phyloP scores from a whole-genome alignment of 1,139 yeast species.

The Candida pseudoviswanathii region DNA sequence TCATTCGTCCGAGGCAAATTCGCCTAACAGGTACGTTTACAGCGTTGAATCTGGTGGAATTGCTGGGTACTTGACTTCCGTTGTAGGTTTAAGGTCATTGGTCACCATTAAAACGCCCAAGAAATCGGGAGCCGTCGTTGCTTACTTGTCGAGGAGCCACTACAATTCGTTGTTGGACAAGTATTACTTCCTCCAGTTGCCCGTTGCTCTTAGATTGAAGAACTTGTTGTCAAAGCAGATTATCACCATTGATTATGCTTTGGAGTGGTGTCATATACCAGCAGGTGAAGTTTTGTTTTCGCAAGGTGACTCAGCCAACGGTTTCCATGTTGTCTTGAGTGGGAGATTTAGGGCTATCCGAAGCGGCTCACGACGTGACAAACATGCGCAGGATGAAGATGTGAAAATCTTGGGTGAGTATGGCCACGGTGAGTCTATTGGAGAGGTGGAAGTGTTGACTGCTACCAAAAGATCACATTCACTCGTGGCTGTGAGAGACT shows the following conservation, averaged over 20 bases:
- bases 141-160: constrained; percentile 64
- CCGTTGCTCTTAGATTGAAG: constrained; percentile 75
- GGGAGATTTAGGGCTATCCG: constrained; percentile 80
- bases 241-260: constrained; percentile 80
- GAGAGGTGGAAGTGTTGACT: constrained; percentile 92
- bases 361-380: constrained; percentile 18
- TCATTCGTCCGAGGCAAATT: constrained; percentile 23
- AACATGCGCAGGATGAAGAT: constrained; percentile 26
- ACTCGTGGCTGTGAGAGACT: constrained; percentile 86
- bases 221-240: constrained; percentile 67
- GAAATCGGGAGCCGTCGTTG: constrained; percentile 62
- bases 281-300: constrained; percentile 81
- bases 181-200: constrained; percentile 72
- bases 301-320: constrained; percentile 89
- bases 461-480: constrained; percentile 75
- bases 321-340: constrained; percentile 86
- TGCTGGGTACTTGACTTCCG: constrained; percentile 83
- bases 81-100: constrained; percentile 79
- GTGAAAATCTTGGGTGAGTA: constrained; percentile 66
- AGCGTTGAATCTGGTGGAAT: constrained; percentile 76
- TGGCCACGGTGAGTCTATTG: constrained; percentile 94
- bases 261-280: constrained; percentile 91
- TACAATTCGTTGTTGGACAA: constrained; percentile 72
- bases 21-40: constrained; percentile 40
- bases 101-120: constrained; percentile 64